These are phyloP conservation scores for Psilocybe mexicana DNA, from an alignment of 1,284 basidiomycete species.

Conservation along the genomic window DNA sequence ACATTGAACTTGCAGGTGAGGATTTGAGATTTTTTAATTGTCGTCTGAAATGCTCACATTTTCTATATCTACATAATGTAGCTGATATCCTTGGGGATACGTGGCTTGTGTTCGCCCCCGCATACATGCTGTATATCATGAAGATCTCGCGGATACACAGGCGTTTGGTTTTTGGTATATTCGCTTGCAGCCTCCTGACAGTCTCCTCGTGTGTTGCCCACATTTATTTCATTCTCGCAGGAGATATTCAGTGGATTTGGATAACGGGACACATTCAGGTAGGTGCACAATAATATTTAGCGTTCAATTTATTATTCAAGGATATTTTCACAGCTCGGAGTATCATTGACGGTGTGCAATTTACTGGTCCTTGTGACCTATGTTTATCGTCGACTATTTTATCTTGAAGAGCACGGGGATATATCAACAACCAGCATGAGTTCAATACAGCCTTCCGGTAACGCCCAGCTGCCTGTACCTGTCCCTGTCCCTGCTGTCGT, in stretches of 20 bases:
- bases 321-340: constrained; percentile 13
- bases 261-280: constrained; percentile 15
- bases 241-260: background rate
- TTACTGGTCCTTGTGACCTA: constrained; percentile 24
- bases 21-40: constrained; percentile 1
- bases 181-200: constrained; percentile 18
- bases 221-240: constrained; percentile 14
- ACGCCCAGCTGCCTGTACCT: no score
- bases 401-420: background rate
- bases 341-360: constrained; percentile 24
- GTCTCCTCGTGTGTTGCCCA: constrained; percentile 17
- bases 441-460: no score
- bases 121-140: constrained; percentile 20
- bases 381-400: constrained; percentile 12
- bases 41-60: no score
- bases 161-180: constrained; percentile 18
- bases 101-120: constrained; percentile 18
- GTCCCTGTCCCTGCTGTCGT: no score
- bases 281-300: background rate
- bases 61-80: background rate
- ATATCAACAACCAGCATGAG: background rate
- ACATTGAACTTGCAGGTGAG: constrained; percentile 20
- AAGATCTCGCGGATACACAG: constrained; percentile 19
- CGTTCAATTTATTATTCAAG: background rate
- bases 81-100: constrained; percentile 16